Evolutionary conservation across 441 rosid genomes (phyloP), one percentile per base, ranked within the genome.

Genomic region (Jatropha podagrica): DNA sequence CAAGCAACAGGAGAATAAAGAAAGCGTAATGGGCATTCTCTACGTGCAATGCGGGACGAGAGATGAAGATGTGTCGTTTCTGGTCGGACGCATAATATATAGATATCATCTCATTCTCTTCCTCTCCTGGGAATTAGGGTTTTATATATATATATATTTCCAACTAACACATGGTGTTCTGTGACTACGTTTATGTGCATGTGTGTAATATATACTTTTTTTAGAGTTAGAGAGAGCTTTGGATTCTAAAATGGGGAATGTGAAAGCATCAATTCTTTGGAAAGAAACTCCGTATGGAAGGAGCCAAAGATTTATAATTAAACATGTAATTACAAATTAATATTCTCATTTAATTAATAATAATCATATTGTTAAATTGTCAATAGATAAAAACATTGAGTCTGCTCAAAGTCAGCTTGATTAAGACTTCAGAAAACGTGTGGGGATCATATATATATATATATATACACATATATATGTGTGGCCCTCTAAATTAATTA

Each of bases 191-290:
- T 46, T 64, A 54, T 18, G 46, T 63, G 77, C 51, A 58, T 58
- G 58, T 54, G 54, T 68, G 41, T 48, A 6, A n/a, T 0, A 20
- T 49, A 62, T 38, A 48, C n/a, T 44, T 80, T 58, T 56, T 41
- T 49, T 54, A 46, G 59, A 62, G 79, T 78, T 68, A 67, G 67
- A 65, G 18, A 65, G 77, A 68, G 81, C 90, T 82, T 88, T 83
- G 94, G 94, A 91, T 88, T 65, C 93, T 88, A 76, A 81, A 78
- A 79, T 54, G 78, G 83, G 78, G 81, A 69, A 83, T 80, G 83
- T 73, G 77, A 83, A 81, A 83, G 93, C 74, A 90, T 89, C 85
- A 81, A 77, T 81, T 81, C 59, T 48, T 76, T 68, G 40, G 71
- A 74, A 76, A 81, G 77, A 86, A 83, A 81, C 74, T 85, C 89